Base-by-base conservation (phyloP, 352 stramenopile species). In the Phytophthora syringae region DNA sequence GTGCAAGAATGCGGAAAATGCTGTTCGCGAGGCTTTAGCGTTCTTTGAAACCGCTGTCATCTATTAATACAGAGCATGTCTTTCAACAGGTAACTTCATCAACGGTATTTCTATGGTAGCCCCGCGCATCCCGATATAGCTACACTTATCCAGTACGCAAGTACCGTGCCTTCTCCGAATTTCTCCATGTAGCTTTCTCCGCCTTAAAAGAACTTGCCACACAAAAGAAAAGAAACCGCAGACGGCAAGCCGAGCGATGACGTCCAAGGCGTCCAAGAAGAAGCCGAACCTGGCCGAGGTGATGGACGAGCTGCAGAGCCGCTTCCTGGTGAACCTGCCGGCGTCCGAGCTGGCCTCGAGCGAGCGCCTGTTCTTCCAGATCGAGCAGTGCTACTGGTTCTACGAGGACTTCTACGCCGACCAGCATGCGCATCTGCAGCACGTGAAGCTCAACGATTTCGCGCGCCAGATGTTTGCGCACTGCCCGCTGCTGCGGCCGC, bases 321-420 rank as follows among this genome's bases (percentile, higher is more conserved):
- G 94, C 32, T 99, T 99, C 76, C 80, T 99, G 30, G 80, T 99
- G 56, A 99, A 98, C 72, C 76, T 99, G 50, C 95, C 95, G 2
- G 69, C 73, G 32, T 92, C 83, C 34, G 94, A 99, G 76, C 74
- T 99, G 43, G 72, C 75, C 12, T 97, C 89, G 16, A 91, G 84
- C 59, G 90, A 97, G 74, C 91, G 94, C n/a, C 94, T 99, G 21
- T 99, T 98, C 77, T 98, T 99, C 79, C 95, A 99, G 80, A 93
- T 99, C 58, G 95, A 99, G 77, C 95, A 99, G 78, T 97, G 93
- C 59, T 98, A 94, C 70, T 99, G 95, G 95, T 99, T 98, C 79
- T 99, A 99, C 77, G 94, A 98, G 68, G 95, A 99, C 75, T 97
- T 98, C 69, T 97, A 98, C 71, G 96, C 93, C 65, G 95, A 98